A percentile compares a stretch with the other conserved stretches of the same genome.
Conservation (phyloP, 2,329 filamentous ascomycete species). For the Stagonosporopsis rhizophila region DNA sequence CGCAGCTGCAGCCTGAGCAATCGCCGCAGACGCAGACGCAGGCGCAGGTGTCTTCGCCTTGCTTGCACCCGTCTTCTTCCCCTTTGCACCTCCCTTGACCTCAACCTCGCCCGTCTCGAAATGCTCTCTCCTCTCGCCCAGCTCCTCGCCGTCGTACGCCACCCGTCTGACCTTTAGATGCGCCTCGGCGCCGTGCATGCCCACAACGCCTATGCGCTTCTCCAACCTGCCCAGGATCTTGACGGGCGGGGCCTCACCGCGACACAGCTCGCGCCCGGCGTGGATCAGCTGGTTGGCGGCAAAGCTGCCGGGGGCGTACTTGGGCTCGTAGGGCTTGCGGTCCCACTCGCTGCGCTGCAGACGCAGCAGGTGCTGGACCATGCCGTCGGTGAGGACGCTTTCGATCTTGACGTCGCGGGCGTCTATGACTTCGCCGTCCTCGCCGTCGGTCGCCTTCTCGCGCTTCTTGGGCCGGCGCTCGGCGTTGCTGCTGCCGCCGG, state of each 20-base stretch:
- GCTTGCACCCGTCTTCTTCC: not conserved
- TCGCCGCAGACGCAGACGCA: no score
- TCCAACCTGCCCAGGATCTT: constrained; percentile 42
- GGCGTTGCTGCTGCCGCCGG: constrained; percentile 15
- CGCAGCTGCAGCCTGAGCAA: constrained; percentile 6
- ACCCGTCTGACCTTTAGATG: constrained; percentile 36
- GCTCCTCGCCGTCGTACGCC: constrained; percentile 27
- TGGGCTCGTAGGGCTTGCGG: constrained; percentile 44
- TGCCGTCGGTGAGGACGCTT: constrained; percentile 34
- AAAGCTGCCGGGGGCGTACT: constrained; percentile 44
- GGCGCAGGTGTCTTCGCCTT: not conserved
- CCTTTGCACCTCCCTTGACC: not conserved
- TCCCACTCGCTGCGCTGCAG: constrained; percentile 48
- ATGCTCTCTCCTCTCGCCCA: constrained; percentile 27
- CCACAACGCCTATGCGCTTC: constrained; percentile 40
- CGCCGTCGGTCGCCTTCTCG: constrained; percentile 19
- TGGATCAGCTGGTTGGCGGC: constrained; percentile 42
- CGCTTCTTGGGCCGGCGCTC: constrained; percentile 33
- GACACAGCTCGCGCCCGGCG: constrained; percentile 41
- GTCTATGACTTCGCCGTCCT: constrained; percentile 1
- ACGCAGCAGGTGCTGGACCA: constrained; percentile 43
- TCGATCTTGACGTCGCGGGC: constrained; percentile 20
- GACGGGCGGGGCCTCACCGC: constrained; percentile 39
- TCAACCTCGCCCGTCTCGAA: constrained; percentile 12
- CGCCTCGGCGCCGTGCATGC: constrained; percentile 44